phyloP scores from a whole-genome alignment of 2,329 filamentous ascomycete genomes.

The Penicillium janthinellum region DNA sequence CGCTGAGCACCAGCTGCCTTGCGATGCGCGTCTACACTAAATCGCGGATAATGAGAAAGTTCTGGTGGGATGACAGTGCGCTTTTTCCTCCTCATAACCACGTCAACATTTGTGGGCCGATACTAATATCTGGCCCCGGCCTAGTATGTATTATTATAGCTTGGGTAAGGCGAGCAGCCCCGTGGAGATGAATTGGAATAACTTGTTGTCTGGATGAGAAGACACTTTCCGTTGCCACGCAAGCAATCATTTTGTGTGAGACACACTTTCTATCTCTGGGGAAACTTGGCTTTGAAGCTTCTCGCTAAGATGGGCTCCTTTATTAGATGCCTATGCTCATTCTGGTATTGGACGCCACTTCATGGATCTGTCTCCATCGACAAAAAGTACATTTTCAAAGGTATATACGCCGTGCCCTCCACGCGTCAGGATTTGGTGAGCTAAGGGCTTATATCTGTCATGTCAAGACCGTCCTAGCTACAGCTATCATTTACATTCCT shows the following conservation, averaged over 20 bases:
- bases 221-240: background rate
- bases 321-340: background rate
- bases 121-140: background rate
- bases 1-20: background rate
- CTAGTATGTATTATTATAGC: constrained; percentile 1
- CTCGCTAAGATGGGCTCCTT: background rate
- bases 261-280: background rate
- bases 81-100: no score
- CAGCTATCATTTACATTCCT: constrained; percentile 21
- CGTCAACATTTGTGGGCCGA: no score
- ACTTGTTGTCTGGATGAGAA: background rate
- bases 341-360: background rate
- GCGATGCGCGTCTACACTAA: constrained; percentile 17
- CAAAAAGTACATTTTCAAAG: background rate
- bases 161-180: background rate
- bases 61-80: constrained; percentile 25
- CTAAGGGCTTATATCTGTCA: no score
- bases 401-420: background rate
- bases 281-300: background rate
- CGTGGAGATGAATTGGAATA: no score
- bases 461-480: constrained; percentile 12
- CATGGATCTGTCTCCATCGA: background rate
- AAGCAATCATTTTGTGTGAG: background rate
- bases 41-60: constrained; percentile 12
- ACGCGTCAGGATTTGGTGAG: no score